Evolutionary conservation across 306 rosid genomes (phyloP).

Genomic region (Rosa rugosa): DNA sequence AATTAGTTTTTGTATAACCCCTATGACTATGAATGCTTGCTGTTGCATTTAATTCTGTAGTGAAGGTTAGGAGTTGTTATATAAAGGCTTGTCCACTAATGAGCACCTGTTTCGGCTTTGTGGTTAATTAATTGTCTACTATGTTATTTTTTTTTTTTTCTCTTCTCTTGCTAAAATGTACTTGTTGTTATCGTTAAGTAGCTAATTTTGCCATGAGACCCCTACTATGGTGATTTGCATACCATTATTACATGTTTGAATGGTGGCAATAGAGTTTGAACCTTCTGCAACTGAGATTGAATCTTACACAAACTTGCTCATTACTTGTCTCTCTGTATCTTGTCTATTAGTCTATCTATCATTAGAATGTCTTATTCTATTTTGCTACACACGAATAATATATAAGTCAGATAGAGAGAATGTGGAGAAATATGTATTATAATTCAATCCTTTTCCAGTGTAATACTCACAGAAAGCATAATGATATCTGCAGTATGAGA

Average conservation of each 20-base stretch:
- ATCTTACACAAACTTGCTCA: neutral
- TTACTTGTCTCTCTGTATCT: neutral
- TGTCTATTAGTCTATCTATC: neutral
- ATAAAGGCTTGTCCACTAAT: neutral
- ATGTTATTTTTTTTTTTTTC: neutral
- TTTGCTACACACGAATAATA: neutral
- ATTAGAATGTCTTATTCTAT: neutral
- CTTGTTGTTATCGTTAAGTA: neutral
- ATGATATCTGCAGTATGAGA: neutral
- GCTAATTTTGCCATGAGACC: no score
- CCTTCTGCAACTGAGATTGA: neutral
- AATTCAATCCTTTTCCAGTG: no score
- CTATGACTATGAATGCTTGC: neutral
- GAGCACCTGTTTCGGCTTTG: neutral
- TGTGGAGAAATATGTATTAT: no score
- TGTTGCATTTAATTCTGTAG: neutral
- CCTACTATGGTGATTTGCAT: neutral
- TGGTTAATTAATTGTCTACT: neutral
- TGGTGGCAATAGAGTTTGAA: neutral
- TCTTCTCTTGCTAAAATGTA: neutral
- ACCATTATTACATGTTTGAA: neutral
- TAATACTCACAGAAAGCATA: neutral
- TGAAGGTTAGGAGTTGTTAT: neutral
- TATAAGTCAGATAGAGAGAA: neutral
- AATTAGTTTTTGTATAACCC: neutral